phyloP scores from a whole-genome alignment of 257 asterid genomes.

The Eucommia ulmoides region DNA sequence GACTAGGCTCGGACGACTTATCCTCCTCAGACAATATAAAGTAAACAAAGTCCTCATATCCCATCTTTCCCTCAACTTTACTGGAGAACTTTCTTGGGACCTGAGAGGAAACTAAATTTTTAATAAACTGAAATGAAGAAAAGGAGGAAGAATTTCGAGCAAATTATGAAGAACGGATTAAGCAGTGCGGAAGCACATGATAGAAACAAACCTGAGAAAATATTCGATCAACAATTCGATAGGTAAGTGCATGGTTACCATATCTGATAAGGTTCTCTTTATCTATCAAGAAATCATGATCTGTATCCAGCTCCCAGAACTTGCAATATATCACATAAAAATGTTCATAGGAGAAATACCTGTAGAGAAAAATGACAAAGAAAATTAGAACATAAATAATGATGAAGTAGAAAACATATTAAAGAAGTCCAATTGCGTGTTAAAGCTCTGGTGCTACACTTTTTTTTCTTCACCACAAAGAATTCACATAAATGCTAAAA shows the following conservation, averaged over 20 bases:
- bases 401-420: too few species aligned
- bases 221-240: constrained; percentile 96
- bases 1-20: constrained; percentile 95
- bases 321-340: constrained; percentile 99
- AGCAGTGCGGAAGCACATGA: constrained; percentile 12
- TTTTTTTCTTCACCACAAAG: too few species aligned
- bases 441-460: too few species aligned
- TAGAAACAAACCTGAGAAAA: constrained; percentile 96
- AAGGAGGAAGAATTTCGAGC: too few species aligned
- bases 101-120: constrained; percentile 32
- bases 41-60: constrained; percentile 95
- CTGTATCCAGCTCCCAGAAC: constrained; percentile 99
- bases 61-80: constrained; percentile 99
- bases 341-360: constrained; percentile 98
- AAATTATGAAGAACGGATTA: constrained; percentile 5
- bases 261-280: constrained; percentile 96
- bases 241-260: constrained; percentile 98
- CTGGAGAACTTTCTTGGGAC: constrained; percentile 96
- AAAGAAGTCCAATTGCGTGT: too few species aligned
- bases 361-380: constrained; percentile 30
- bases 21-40: constrained; percentile 99
- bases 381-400: constrained; percentile 7
- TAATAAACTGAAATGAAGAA: constrained; percentile 12
- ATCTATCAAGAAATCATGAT: constrained; percentile 95
- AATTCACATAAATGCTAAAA: too few species aligned